Evolutionary conservation across 202 grass and related monocot genomes (phyloP).

Genomic region (Tripidium arundinaceum): DNA sequence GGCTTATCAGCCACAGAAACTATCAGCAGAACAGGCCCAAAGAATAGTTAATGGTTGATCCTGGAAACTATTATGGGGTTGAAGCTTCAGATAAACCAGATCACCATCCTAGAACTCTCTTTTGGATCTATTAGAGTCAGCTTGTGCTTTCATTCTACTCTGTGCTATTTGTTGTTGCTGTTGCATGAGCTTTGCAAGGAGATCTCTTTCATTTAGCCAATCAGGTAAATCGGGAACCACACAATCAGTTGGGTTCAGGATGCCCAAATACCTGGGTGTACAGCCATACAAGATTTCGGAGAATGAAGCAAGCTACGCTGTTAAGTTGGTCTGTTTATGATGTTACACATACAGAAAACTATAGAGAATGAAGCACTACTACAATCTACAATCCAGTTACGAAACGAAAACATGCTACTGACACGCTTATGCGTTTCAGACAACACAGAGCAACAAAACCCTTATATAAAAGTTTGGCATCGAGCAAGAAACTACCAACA

Average conservation of each 20-base stretch:
- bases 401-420: neutral
- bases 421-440: neutral
- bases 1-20: too few relatives aligned
- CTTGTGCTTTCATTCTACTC: too few relatives aligned
- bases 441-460: neutral
- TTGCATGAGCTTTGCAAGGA: neutral
- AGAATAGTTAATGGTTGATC: neutral
- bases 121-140: neutral
- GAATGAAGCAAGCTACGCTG: neutral
- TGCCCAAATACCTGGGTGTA: neutral
- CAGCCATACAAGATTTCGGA: neutral
- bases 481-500: neutral
- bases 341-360: neutral
- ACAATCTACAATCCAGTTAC: neutral
- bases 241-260: neutral
- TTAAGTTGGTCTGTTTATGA: neutral
- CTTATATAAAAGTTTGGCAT: neutral
- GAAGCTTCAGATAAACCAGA: neutral
- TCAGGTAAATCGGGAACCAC: neutral
- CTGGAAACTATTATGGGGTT: neutral
- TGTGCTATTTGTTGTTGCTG: neutral
- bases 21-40: too few relatives aligned
- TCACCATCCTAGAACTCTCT: neutral
- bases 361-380: neutral
- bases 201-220: neutral